Base-by-base conservation (phyloP, 1,139 yeast species). In the Taphrina sp. region DNA sequence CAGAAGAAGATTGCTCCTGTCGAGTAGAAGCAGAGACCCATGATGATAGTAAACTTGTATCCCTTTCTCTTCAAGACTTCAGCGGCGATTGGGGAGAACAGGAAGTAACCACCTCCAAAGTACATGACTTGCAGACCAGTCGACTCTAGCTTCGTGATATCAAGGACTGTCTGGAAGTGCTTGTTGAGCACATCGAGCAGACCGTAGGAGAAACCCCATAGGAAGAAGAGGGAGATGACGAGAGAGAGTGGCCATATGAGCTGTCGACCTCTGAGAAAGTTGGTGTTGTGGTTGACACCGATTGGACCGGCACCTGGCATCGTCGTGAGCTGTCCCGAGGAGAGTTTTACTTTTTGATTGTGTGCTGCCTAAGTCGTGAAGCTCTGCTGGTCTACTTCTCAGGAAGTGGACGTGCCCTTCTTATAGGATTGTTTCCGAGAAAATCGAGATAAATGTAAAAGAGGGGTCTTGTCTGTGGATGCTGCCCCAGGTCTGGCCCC, bases 141-240 rank as follows among this genome's bases (percentile, higher is more conserved):
- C 8, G 58, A 56, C 24, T 56, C 24, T 7, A 55, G 53, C n/a
- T 46, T 22, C 5, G 53, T 35, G 45, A 56, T 49, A 5, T 43
- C 35, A 14, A 56, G 39, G 12, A 55, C 58, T 3, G 29, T 44
- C 39, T 56, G 58, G 28, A 56, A 45, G 24, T 45, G 52, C 26
- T 45, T 45, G 42, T 56, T 56, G 44, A 56, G 59, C 19, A 46
- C 52, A 28, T 56, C 59, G 49, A 56, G 59, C 22, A 56, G 47
- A 29, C 59, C 59, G 20, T 56, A 56, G 3, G 59, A 58, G 41
- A 56, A 56, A 8, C 59, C 59, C 59, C 59, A 56, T 37, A 46
- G 52, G 41, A 56, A 56, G 51, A 56, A 56, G 41, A 56, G 55
- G 39, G 47, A 44, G 20, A 58, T 56, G 31, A 56, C 59, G 12